Evolutionary conservation across 352 stramenopile species (phyloP).

Genomic region (Saprolegnia diclina): DNA sequence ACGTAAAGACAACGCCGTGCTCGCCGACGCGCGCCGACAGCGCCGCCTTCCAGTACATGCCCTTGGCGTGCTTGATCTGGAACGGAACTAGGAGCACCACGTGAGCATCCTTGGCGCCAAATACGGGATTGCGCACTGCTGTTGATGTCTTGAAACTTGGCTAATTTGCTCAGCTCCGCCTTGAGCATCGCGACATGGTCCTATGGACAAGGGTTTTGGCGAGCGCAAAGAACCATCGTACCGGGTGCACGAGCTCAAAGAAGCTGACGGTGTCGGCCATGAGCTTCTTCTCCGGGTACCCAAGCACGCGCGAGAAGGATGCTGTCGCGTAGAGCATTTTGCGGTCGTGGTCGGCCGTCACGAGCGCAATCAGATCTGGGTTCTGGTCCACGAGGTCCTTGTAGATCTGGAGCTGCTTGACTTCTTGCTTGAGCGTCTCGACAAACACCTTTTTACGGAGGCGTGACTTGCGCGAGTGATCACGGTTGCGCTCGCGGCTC

Average conservation of each 20-base stretch:
- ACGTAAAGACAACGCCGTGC: constrained; percentile 70
- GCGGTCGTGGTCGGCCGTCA: constrained; percentile 50
- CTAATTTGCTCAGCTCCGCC: constrained; percentile 48
- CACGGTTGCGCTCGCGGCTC: constrained; percentile 88
- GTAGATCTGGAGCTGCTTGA: constrained; percentile 78
- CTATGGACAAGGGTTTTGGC: constrained; percentile 29
- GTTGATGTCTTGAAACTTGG: constrained; percentile 18
- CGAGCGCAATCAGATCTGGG: constrained; percentile 70
- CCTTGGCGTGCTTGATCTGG: constrained; percentile 73
- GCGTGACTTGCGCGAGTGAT: constrained; percentile 93
- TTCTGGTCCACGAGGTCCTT: constrained; percentile 81
- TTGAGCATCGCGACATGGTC: constrained; percentile 62
- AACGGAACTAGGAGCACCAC: constrained; percentile 55
- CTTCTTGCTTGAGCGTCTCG: constrained; percentile 88
- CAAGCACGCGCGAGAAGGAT: constrained; percentile 63
- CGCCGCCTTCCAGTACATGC: constrained; percentile 69
- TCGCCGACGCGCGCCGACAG: constrained; percentile 66
- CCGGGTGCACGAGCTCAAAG: constrained; percentile 75
- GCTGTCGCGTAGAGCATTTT: constrained; percentile 66
- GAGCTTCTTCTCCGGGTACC: constrained; percentile 72
- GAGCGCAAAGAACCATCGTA: constrained; percentile 36
- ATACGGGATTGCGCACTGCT: constrained; percentile 4
- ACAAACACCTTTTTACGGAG: constrained; percentile 94
- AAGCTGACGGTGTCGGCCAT: constrained; percentile 70
- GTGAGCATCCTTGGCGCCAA: neutral